Evolutionary conservation across 768 basidiomycete species (phyloP), one percentile per base, ranked within the genome.

Genomic region (Boletus sensibilis): DNA sequence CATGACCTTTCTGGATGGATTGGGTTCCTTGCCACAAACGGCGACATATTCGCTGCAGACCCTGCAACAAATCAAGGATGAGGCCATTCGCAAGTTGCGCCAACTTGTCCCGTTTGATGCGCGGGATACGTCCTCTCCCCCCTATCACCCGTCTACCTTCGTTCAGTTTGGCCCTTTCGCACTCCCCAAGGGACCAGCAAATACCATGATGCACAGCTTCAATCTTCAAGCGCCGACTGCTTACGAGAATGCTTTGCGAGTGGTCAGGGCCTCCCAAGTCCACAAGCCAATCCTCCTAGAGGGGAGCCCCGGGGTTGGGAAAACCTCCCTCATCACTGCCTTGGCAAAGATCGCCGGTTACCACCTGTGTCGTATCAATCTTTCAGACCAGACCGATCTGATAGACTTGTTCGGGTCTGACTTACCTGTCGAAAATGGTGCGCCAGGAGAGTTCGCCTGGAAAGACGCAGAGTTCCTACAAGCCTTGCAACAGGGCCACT

Each of bases 381-480:
- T 99, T 21, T 98, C 97, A 5, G 97, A 99, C 64, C 97, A 99
- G 70, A 98, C 96, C 0, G 97, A 99, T 68, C 80, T 99, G 25
- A 85, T 93, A 54, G 97, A 99, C 65, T 79, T 99, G 12, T 98
- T 98, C 63, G 97, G 97, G 10, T 92, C 94, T 23, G 97, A 99
- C 70, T 79, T 98, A 8, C 97, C 97, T 8, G 88, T 94, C 7
- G 95, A 97, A 72, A 92, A 93, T 35, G 94, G 94, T 43, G 76
- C 78, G 16, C 84, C 92, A 4, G 96, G 95, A 41, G 92, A 97
- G 68, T 99, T 99, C 68, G 87, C 87, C 2, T 99, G 97, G 97
- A 92, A 88, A 71, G 94, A 98, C 60, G 97, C 96, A 0, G 94
- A 96, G 55, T 99, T 99, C 69, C 78, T 99, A 40, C 85, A 82